Conservation (phyloP, 768 basidiomycete genomes). For the Tephrocybe rancida region DNA sequence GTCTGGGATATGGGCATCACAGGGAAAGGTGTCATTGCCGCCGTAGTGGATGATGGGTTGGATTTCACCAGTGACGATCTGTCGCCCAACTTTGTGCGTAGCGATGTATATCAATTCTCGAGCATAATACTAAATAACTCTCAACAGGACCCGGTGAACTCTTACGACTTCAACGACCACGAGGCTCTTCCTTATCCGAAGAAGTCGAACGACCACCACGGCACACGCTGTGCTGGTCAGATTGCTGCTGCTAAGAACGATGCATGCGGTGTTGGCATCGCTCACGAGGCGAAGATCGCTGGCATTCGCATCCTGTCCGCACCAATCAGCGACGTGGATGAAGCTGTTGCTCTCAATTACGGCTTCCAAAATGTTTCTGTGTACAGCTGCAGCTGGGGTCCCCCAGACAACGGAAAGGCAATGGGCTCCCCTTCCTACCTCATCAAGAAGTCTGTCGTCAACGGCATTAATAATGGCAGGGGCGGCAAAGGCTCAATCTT, state of each 20-base stretch:
- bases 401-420: constrained; percentile 88
- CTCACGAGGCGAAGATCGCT: constrained; percentile 88
- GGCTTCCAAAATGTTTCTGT: constrained; percentile 89
- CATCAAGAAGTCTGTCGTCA: constrained; percentile 91
- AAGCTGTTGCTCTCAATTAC: constrained; percentile 92
- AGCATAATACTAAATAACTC: neutral
- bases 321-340: constrained; percentile 92
- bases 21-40: constrained; percentile 83
- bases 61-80: constrained; percentile 90
- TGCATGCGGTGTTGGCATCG: constrained; percentile 92
- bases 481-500: constrained; percentile 90
- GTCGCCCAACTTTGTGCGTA: constrained; percentile 86
- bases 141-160: constrained; percentile 78
- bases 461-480: constrained; percentile 90
- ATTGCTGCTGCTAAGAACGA: constrained; percentile 92
- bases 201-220: constrained; percentile 89
- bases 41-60: constrained; percentile 93
- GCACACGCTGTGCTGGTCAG: constrained; percentile 97
- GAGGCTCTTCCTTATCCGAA: constrained; percentile 82
- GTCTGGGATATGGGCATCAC: constrained; percentile 92
- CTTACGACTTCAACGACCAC: constrained; percentile 97
- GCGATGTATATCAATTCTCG: neutral
- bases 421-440: constrained; percentile 95
- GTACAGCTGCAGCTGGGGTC: constrained; percentile 98
- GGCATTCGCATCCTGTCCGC: constrained; percentile 96